Percentiles rank a stretch among this genome's conserved stretches.
phyloP scores from a whole-genome alignment of 1,284 basidiomycete genomes.

The Cystobasidium sp. region DNA sequence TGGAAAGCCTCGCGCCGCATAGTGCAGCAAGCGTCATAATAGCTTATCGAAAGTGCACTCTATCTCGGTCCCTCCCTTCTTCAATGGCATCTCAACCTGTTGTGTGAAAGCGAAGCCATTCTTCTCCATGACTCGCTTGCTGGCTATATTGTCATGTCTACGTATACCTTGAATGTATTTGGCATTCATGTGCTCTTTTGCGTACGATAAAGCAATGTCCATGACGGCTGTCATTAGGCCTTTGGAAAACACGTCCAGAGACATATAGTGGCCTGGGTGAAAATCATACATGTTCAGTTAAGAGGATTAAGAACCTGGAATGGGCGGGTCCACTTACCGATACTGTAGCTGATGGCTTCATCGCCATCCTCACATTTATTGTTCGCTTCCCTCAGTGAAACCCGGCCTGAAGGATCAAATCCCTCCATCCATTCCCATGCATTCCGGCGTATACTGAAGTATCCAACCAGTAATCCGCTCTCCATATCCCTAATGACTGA shows the following conservation, averaged over 20 bases:
- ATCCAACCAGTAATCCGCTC: constrained; percentile 10
- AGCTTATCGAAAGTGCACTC: constrained; percentile 4
- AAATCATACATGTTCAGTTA: background rate
- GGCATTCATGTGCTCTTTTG: constrained; percentile 21
- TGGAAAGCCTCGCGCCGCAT: too few species aligned
- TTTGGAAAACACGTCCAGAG: background rate
- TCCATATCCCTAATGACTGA: background rate
- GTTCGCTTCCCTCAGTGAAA: background rate
- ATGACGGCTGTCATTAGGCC: constrained; percentile 30
- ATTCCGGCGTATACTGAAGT: constrained; percentile 23
- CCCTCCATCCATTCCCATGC: constrained; percentile 26
- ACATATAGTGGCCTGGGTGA: constrained; percentile 8
- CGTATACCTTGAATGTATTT: constrained; percentile 15
- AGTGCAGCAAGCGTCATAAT: background rate
- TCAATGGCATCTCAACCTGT: constrained; percentile 11
- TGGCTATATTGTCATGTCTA: constrained; percentile 23
- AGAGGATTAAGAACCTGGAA: background rate
- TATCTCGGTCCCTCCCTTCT: background rate
- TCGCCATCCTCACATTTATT: background rate
- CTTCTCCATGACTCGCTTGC: constrained; percentile 26
- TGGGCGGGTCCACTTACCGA: background rate
- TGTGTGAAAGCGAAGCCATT: constrained; percentile 7
- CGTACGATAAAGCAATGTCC: background rate
- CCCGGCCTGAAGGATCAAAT: background rate
- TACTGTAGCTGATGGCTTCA: constrained; percentile 19